These are phyloP conservation scores for Trypanosoma scelopori DNA, from an alignment of 208 protist species.

Conservation along the genomic window DNA sequence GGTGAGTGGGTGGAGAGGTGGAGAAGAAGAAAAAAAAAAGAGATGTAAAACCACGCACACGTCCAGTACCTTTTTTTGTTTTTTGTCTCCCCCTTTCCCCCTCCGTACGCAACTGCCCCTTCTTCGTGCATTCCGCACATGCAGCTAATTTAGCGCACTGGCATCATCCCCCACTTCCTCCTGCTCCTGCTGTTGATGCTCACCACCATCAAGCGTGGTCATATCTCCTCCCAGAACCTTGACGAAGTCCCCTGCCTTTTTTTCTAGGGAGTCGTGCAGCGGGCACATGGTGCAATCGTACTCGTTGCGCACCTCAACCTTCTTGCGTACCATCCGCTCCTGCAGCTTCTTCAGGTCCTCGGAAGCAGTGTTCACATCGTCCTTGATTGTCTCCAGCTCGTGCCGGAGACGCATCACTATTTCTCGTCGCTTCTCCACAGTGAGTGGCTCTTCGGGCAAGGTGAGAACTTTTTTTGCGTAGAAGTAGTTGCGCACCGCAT, in stretches of 20 bases:
- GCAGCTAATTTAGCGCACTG: too few species aligned
- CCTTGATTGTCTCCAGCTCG: slow-evolving; percentile 45
- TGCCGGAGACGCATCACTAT: slow-evolving; percentile 37
- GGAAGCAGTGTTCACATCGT: slow-evolving; percentile 35
- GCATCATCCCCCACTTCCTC: not conserved
- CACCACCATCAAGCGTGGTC: not conserved
- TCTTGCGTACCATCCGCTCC: slow-evolving; percentile 29
- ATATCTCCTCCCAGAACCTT: slow-evolving; percentile 18
- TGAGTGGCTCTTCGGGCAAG: slow-evolving; percentile 13
- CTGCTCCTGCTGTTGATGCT: not conserved
- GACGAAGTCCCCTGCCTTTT: slow-evolving; percentile 54
- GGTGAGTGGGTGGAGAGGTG: too few species aligned
- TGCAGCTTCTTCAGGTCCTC: slow-evolving; percentile 40
- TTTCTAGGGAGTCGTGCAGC: slow-evolving; percentile 65
- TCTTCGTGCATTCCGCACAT: too few species aligned
- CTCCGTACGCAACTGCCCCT: too few species aligned
- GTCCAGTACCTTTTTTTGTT: too few species aligned
- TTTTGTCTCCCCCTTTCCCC: too few species aligned
- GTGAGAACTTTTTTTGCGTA: slow-evolving; percentile 46
- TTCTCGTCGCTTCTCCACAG: slow-evolving; percentile 29
- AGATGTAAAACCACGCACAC: too few species aligned
- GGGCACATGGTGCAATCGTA: slow-evolving; percentile 84
- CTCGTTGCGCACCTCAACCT: slow-evolving; percentile 51
- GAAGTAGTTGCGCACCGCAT: slow-evolving; percentile 61
- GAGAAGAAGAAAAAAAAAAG: not conserved